A percentile compares a stretch with the other conserved stretches of the same genome.
Conservation (phyloP, 129 eudicot species). For the Mikania micrantha region DNA sequence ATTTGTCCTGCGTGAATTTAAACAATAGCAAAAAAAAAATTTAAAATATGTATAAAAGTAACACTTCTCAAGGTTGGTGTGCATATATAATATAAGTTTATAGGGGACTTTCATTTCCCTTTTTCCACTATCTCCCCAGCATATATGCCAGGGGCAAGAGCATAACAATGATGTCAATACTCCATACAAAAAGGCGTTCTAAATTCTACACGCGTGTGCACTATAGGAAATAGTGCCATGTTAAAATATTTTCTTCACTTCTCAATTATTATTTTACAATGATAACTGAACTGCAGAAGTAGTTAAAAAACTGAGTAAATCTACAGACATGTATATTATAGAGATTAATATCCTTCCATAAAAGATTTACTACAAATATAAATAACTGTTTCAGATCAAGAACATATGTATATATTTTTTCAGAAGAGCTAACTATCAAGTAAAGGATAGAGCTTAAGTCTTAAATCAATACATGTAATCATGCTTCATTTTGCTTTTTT, state of each 20-base stretch:
- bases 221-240: not conserved
- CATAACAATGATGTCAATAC: not conserved
- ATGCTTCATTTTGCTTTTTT: not conserved
- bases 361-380: not conserved
- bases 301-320: not conserved
- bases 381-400: not conserved
- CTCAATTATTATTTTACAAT: not conserved
- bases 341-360: not conserved
- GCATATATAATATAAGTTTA: not conserved
- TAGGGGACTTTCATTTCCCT: too few species aligned
- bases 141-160: too few species aligned
- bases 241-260: constrained; percentile 2
- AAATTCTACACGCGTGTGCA: not conserved
- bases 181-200: not conserved
- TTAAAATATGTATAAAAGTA: not conserved
- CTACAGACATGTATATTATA: not conserved
- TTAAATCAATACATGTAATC: not conserved
- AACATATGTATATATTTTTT: not conserved
- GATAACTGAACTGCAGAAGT: not conserved
- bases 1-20: not conserved
- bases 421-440: not conserved
- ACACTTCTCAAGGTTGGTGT: not conserved
- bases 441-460: too few species aligned
- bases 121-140: too few species aligned
- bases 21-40: not conserved